phyloP scores from a whole-genome alignment of 441 rosid genomes.

The Populus hybrid region DNA sequence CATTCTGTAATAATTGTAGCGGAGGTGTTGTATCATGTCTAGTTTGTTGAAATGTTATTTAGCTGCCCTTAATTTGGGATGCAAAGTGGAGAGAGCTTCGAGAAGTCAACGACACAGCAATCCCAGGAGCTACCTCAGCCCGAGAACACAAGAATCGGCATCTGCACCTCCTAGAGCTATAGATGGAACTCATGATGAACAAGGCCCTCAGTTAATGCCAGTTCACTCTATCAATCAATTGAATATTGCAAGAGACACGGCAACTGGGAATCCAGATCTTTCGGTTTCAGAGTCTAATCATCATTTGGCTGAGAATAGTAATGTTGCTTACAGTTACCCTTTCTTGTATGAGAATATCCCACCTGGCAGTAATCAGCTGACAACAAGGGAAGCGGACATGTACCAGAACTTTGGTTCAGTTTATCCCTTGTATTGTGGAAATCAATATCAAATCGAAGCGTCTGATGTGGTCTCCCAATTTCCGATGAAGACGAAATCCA shows the following conservation, averaged over 20 bases:
- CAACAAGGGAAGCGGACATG: slow-evolving; percentile 31
- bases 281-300: slow-evolving; percentile 30
- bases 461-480: slow-evolving; percentile 22
- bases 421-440: slow-evolving; percentile 52
- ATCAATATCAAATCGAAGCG: slow-evolving; percentile 23
- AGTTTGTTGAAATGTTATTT: slow-evolving; percentile 23
- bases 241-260: slow-evolving; percentile 31
- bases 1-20: background rate
- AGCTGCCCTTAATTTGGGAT: slow-evolving; percentile 97
- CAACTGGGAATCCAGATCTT: slow-evolving; percentile 20
- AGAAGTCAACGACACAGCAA: slow-evolving; percentile 90
- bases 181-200: slow-evolving; percentile 28
- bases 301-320: slow-evolving; percentile 23
- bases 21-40: background rate
- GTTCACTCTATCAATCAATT: slow-evolving; percentile 33
- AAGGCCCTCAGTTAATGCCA: slow-evolving; percentile 23
- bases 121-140: slow-evolving; percentile 74
- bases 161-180: slow-evolving; percentile 34
- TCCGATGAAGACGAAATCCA: slow-evolving; percentile 19
- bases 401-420: slow-evolving; percentile 34
- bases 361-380: slow-evolving; percentile 29
- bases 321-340: slow-evolving; percentile 33
- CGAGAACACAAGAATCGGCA: slow-evolving; percentile 54
- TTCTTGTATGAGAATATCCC: slow-evolving; percentile 34
- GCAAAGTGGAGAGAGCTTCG: slow-evolving; percentile 87